Evolutionary conservation across 192 early-diverging fungal species (phyloP).

Genomic region (Entomortierella chlamydospora): DNA sequence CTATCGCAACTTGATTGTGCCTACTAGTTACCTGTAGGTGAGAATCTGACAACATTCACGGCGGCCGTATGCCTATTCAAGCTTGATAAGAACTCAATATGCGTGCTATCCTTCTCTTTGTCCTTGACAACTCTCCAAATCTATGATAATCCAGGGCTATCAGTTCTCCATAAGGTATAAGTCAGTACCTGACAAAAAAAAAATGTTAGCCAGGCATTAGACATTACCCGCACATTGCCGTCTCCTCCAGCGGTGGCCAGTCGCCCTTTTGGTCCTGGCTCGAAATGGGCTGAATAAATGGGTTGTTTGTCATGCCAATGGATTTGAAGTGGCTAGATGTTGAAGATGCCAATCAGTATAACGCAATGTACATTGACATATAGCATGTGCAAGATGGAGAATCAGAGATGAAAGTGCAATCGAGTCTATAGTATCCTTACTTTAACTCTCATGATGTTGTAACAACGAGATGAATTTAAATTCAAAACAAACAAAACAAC

Average conservation of each 20-base stretch:
- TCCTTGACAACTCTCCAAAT: slow-evolving; percentile 68
- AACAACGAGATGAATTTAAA: slow-evolving; percentile 5
- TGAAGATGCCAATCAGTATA: no score
- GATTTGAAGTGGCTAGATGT: slow-evolving; percentile 80
- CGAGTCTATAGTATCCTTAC: no score
- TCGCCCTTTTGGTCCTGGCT: slow-evolving; percentile 66
- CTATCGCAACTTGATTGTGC: no score
- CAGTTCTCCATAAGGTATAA: no score
- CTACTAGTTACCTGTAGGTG: slow-evolving; percentile 66
- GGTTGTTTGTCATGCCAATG: slow-evolving; percentile 95
- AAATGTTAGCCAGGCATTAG: slow-evolving; percentile 14
- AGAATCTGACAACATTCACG: slow-evolving; percentile 94
- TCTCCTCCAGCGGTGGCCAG: slow-evolving; percentile 94
- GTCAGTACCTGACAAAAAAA: neutral
- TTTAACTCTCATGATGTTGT: slow-evolving; percentile 28
- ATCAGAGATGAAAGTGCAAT: neutral
- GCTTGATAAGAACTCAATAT: slow-evolving; percentile 83
- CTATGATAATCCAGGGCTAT: slow-evolving; percentile 47
- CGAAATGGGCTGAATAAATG: slow-evolving; percentile 93
- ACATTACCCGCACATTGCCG: slow-evolving; percentile 83
- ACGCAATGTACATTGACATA: no score
- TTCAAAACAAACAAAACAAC: slow-evolving; percentile 7
- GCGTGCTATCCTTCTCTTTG: slow-evolving; percentile 59
- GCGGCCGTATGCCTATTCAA: slow-evolving; percentile 87
- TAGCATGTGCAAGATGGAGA: no score